A percentile compares a stretch with the other conserved stretches of the same genome.
Conservation (phyloP, 1,139 yeast species). For the Sugiyamaella xylanicola region DNA sequence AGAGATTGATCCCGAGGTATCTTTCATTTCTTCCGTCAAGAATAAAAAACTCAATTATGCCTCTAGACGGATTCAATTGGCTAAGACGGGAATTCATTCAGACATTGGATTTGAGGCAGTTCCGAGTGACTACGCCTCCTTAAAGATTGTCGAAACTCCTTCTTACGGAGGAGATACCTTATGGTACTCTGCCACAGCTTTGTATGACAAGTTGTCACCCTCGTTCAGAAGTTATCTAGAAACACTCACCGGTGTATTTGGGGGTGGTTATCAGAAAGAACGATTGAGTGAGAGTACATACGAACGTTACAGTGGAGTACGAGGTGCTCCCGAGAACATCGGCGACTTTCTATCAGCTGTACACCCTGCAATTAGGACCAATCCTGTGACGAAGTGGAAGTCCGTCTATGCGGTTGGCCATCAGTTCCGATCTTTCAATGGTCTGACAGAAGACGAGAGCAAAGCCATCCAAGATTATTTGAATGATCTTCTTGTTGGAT, state of each 20-base stretch:
- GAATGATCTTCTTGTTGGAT: constrained; percentile 24
- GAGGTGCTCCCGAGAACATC: constrained; percentile 42
- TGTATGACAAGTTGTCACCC: constrained; percentile 51
- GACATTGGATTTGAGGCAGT: constrained; percentile 52
- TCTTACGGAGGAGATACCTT: constrained; percentile 51
- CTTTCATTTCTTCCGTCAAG: constrained; percentile 34
- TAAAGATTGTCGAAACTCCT: constrained; percentile 50
- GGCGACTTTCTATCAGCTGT: constrained; percentile 40
- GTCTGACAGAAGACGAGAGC: constrained; percentile 45
- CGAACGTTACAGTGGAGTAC: constrained; percentile 42
- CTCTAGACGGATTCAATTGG: constrained; percentile 5
- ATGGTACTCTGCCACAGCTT: constrained; percentile 53
- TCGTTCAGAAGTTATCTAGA: constrained; percentile 48
- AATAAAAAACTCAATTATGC: constrained; percentile 30
- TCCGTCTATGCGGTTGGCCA: constrained; percentile 47
- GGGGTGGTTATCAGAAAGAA: constrained; percentile 38
- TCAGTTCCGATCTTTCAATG: constrained; percentile 47
- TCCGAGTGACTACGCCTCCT: constrained; percentile 50
- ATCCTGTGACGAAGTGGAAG: constrained; percentile 55
- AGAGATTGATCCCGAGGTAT: constrained; percentile 34
- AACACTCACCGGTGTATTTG: constrained; percentile 41
- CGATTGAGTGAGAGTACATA: constrained; percentile 36
- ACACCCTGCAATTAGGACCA: constrained; percentile 51
- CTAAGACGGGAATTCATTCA: constrained; percentile 46
- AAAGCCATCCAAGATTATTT: constrained; percentile 28